A percentile compares a stretch with the other conserved stretches of the same genome.
Conservation (phyloP, 805 yeast genomes). For the Ogataea zsoltii region DNA sequence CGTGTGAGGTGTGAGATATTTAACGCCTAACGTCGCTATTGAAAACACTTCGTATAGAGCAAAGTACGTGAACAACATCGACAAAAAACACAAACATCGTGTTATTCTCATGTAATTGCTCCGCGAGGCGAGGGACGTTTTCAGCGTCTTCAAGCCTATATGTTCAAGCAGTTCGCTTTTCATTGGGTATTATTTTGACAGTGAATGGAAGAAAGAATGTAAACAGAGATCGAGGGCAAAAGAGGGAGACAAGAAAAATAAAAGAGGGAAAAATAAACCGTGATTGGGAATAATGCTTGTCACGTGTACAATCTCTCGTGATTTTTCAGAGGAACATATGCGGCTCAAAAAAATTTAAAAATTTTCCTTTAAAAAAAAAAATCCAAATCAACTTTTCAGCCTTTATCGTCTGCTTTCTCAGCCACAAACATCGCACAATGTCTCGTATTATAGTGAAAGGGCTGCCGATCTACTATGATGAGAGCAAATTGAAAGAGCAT, state of each 20-base stretch:
- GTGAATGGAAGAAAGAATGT: not conserved
- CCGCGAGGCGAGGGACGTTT: slow-evolving; percentile 7
- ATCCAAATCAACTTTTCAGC: not conserved
- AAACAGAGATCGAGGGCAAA: slow-evolving; percentile 9
- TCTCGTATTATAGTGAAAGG: slow-evolving; percentile 93
- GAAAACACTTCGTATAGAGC: slow-evolving; percentile 18
- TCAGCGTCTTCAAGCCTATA: slow-evolving; percentile 21
- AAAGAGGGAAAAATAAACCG: not conserved
- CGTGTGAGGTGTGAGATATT: slow-evolving; percentile 25
- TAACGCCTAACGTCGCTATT: slow-evolving; percentile 17
- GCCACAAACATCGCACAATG: slow-evolving; percentile 33
- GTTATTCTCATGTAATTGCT: slow-evolving; percentile 15
- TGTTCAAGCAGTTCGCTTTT: slow-evolving; percentile 25
- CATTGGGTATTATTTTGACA: slow-evolving; percentile 11
- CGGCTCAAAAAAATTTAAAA: slow-evolving; percentile 6
- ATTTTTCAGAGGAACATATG: not conserved
- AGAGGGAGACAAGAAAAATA: slow-evolving; percentile 3
- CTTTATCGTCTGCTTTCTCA: not conserved
- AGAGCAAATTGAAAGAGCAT: slow-evolving; percentile 67
- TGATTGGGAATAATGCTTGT: not conserved
- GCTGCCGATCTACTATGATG: slow-evolving; percentile 75
- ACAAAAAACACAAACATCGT: slow-evolving; percentile 24
- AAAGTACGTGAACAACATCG: slow-evolving; percentile 21
- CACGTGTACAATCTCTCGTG: too few species aligned
- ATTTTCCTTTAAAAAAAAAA: not conserved